Base-by-base conservation (phyloP, 371 early-diverging fungal species). In the Mortierella sp. region DNA sequence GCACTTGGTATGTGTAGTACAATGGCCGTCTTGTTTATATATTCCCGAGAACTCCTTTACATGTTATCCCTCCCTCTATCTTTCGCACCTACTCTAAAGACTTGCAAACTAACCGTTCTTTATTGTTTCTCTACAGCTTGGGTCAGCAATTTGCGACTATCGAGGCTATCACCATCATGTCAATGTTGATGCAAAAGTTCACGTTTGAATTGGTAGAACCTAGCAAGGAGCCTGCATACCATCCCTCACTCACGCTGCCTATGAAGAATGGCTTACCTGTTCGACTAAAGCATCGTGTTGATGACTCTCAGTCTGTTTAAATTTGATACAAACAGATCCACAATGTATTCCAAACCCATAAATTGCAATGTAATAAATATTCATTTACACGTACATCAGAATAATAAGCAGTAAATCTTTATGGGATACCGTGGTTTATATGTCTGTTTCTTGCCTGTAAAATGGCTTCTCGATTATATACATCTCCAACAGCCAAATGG, bases 101-200 rank as follows among this genome's bases (percentile, higher is more conserved):
- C 40, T 4, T 37, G n/a, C 1, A 45, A 19, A 17, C 19, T 19
- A 45, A 17, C 6, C 19, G n/a, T 3, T 12, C 22, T 28, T 12
- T 40, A 23, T 51, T 42, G 35, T 60, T 57, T 31, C 51, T 45
- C 13, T 37, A 0, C 56, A 84, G 84, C 63, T 55, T 84, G 32
- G 82, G 89, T 12, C 89, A 90, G 70, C 78, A 85, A 42, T 83
- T 90, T 37, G 90, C 90, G 1, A 90, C 88, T 2, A 72, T 89
- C 42, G 90, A 90, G 68, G 86, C 86, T 0, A 69, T 89, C 17
- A 85, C 86, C 7, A 80, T 88, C 35, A 83, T 86, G 57, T 79
- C 86, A 26, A 80, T 85, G 69, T 45, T 89, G 53, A 65, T 88
- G 29, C 86, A 85, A 65, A 65, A 81, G 26, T 89, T 86, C 76